Base-by-base conservation (phyloP, 179 eudicot species). In the Beta lomatogona region DNA sequence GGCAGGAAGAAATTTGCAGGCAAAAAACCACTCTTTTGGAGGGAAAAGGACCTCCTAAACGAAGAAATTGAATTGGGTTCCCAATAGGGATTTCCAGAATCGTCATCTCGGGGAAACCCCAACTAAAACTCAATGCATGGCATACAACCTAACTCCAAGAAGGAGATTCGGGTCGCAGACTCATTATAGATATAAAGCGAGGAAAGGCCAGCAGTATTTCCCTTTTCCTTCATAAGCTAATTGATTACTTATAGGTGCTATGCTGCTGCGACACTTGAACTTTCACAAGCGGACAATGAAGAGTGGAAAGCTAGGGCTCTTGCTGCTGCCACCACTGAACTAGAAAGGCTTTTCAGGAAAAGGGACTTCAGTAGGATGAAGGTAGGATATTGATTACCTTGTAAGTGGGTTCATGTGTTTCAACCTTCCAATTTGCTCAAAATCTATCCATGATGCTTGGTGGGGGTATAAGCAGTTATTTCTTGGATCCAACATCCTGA, bases 261-360 rank as follows among this genome's bases (percentile, higher is more conserved):
- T 77, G 82, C 90, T 77, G 98, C 98, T 82, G 99, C 99, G 70
- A 89, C 98, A 59, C 78, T 96, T 72, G 96, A 91, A 83, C 88
- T 88, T 82, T 92, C 94, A 48, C 90, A 96, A 84, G 79, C 73
- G 10, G 88, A 82, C 75, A 89, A 85, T 78, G 96, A 91, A 74
- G 97, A 91, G 80, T 80, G 83, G 83, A 96, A 96, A 84, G 88
- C 89, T 68, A 84, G 82, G 84, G 91, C 94, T 85, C 90, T 96
- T 80, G 94, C 92, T 85, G 98, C 97, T 77, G 99, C 99, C 79
- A 91, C 98, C 70, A 86, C 82, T 72, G 99, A 96, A 87, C 77
- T 96, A 82, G 98, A 96, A 88, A 94, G 97, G 85, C 89, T 94
- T 44, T 96, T 96, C 87, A 92, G 87, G 76, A 96, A 96, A 86